These are phyloP conservation scores for Trichoderma atrobrunneum DNA, from an alignment of 2,329 filamentous ascomycete species.

Conservation along the genomic window DNA sequence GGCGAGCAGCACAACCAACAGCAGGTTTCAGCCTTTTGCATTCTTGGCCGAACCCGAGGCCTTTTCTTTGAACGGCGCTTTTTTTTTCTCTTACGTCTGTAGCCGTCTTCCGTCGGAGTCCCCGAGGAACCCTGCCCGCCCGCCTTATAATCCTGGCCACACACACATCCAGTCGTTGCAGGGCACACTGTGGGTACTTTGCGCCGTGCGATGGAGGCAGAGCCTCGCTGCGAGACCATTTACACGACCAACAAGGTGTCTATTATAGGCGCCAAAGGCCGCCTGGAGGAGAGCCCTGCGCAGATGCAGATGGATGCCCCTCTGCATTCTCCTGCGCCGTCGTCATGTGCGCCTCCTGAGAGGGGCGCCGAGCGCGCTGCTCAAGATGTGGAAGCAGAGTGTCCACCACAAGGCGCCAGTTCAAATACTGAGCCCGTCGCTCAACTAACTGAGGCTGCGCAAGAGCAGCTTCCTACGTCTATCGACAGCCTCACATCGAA, in stretches of 20 bases:
- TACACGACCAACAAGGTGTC: not conserved
- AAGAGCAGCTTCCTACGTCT: not conserved
- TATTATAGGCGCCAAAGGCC: not conserved
- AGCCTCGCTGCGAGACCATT: not conserved
- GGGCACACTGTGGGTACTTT: not conserved
- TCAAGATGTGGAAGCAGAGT: not conserved
- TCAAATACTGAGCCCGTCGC: not conserved
- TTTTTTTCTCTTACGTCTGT: not conserved
- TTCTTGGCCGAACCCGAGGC: not conserved
- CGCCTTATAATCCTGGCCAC: not conserved
- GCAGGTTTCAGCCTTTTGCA: not conserved
- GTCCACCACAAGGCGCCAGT: not conserved
- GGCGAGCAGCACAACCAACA: not conserved
- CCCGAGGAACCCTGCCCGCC: not conserved
- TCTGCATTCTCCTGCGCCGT: not conserved
- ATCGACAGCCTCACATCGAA: not conserved
- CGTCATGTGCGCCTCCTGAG: conserved; percentile 1
- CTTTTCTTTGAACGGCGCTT: not conserved
- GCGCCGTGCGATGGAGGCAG: not conserved
- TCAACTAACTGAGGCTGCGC: not conserved
- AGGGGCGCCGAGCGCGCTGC: not conserved
- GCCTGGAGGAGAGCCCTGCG: not conserved
- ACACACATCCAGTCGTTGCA: not conserved
- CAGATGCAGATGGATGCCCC: not conserved
- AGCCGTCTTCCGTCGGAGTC: not conserved